These are phyloP conservation scores for Saturnispora bothae DNA, from an alignment of 805 yeast genomes.

Conservation along the genomic window DNA sequence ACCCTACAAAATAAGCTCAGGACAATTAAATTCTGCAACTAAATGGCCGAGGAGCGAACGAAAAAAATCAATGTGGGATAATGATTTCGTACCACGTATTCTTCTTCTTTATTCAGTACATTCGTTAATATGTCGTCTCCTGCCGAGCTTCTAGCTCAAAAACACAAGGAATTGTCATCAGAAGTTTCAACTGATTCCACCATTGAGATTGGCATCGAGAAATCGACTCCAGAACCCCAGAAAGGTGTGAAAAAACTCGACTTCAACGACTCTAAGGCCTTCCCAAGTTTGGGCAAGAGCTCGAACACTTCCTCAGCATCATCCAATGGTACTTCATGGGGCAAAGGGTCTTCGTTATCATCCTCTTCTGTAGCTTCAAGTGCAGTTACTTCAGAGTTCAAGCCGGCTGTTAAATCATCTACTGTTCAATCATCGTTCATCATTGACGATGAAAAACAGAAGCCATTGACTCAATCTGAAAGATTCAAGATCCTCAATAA, in stretches of 20 bases:
- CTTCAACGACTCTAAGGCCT: conserved; percentile 40
- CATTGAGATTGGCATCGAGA: no score
- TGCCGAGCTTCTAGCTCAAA: conserved; percentile 30
- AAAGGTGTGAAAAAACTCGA: conserved; percentile 21
- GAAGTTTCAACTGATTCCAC: conserved; percentile 10
- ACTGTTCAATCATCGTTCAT: conserved; percentile 72
- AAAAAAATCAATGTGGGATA: no score
- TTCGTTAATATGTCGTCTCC: conserved; percentile 28
- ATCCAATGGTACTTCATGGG: conserved; percentile 7
- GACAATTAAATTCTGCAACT: no score
- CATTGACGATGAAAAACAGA: conserved; percentile 58
- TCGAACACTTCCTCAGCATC: conserved; percentile 18
- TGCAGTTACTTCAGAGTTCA: conserved; percentile 17
- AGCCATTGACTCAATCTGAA: conserved; percentile 52
- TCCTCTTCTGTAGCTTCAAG: conserved; percentile 12
- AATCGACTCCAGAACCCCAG: not conserved
- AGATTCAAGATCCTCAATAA: conserved; percentile 55
- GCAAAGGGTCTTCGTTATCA: conserved; percentile 11
- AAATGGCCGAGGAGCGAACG: no score
- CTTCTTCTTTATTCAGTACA: no score
- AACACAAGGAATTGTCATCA: conserved; percentile 22
- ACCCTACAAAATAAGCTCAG: no score
- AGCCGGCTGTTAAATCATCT: conserved; percentile 41
- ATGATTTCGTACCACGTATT: no score
- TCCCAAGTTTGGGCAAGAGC: conserved; percentile 53